Percentiles rank a stretch among this genome's conserved stretches.
Conservation (phyloP, 2,329 filamentous ascomycete genomes). For the Botrytis sinoallii region DNA sequence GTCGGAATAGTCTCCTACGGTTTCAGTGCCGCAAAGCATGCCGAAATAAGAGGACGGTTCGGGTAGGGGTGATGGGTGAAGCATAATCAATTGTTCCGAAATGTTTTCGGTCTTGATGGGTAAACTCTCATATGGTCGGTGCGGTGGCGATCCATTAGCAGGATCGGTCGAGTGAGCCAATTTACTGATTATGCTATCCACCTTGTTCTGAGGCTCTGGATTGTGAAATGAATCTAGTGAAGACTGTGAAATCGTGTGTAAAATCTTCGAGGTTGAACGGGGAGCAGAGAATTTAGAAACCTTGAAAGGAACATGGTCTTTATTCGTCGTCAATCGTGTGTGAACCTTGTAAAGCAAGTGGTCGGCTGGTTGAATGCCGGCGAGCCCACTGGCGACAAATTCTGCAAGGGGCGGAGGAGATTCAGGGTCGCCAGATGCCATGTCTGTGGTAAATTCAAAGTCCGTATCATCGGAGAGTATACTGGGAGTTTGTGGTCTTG, state of each 20-base stretch:
- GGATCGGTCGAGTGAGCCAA: conserved; percentile 17
- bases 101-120: conserved; percentile 1
- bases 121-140: not conserved
- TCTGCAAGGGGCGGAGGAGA: conserved; percentile 24
- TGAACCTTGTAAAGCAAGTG: conserved; percentile 57
- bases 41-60: conserved; percentile 9
- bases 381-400: conserved; percentile 58
- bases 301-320: conserved; percentile 1
- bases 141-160: not conserved
- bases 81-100: not conserved
- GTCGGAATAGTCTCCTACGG: not conserved
- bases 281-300: conserved; percentile 25
- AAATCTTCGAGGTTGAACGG: conserved; percentile 17
- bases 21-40: not conserved
- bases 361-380: conserved; percentile 60
- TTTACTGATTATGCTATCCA: conserved; percentile 17
- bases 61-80: conserved; percentile 15
- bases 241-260: conserved; percentile 26
- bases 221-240: conserved; percentile 24
- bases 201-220: not conserved
- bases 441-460: conserved; percentile 37
- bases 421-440: conserved; percentile 1
- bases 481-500: conserved; percentile 30
- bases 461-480: conserved; percentile 25
- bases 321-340: conserved; percentile 31